A percentile compares a stretch with the other conserved stretches of the same genome.
These are phyloP conservation scores for Protomyces pachydermus DNA, from an alignment of 1,139 yeast genomes.

Conservation along the genomic window DNA sequence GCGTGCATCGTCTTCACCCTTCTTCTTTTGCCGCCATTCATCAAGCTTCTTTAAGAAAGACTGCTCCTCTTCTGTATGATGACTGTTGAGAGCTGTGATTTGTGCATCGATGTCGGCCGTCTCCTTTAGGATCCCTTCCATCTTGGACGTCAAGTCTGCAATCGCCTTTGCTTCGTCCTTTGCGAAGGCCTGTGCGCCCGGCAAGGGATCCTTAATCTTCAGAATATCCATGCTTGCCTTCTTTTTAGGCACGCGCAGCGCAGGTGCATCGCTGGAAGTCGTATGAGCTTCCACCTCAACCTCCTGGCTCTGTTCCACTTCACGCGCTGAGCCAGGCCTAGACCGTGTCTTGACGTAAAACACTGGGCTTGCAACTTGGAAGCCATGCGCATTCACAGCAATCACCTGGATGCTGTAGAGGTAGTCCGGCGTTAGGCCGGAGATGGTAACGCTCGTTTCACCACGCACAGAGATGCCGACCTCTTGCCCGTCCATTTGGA, in stretches of 20 bases:
- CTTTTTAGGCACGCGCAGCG: conserved; percentile 2
- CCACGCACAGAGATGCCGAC: conserved; percentile 42
- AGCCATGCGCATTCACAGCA: conserved; percentile 45
- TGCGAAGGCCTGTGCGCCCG: conserved; percentile 20
- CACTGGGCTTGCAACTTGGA: conserved; percentile 34
- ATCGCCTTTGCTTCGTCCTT: conserved; percentile 40
- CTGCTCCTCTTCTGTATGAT: conserved; percentile 45
- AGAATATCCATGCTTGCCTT: conserved; percentile 1
- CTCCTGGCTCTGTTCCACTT: not conserved
- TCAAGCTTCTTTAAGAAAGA: conserved; percentile 44
- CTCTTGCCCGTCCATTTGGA: conserved; percentile 48
- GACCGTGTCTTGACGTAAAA: conserved; percentile 27
- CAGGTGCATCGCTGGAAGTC: not conserved
- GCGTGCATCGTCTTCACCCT: conserved; percentile 49
- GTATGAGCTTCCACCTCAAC: conserved; percentile 1
- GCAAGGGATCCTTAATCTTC: conserved; percentile 13
- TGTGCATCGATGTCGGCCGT: conserved; percentile 45
- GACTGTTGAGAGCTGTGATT: conserved; percentile 42
- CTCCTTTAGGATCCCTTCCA: conserved; percentile 49
- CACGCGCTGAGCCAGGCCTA: not conserved
- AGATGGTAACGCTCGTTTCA: conserved; percentile 41
- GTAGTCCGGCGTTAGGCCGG: conserved; percentile 46
- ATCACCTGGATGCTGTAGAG: conserved; percentile 55
- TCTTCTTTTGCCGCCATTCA: conserved; percentile 45
- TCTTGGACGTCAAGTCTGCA: conserved; percentile 48